Base-by-base conservation (phyloP, 78 protist genomes). In the Isochrysis galbana region DNA sequence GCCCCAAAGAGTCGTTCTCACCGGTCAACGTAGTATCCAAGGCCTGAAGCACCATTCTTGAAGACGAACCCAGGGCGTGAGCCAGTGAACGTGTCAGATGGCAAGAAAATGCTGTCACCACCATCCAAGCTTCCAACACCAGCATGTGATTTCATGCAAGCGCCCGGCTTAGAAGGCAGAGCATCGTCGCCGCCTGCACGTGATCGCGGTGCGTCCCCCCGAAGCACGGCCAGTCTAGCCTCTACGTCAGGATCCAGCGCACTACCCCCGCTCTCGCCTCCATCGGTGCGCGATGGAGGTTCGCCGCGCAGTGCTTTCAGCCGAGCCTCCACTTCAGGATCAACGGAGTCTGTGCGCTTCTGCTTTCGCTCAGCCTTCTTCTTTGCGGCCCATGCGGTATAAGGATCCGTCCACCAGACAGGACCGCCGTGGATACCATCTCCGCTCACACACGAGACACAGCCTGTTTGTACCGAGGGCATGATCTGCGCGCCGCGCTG, bases 401-500 rank as follows among this genome's bases (percentile, higher is more conserved):
- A 41, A 44, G 86, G 86, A n/a, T 77, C 86, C 48, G 86, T 77
- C 86, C 86, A 77, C 86, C 86, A 77, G 14, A 77, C 48, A 0
- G 86, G 86, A 23, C 86, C 86, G 45, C 86, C 86, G 47, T 77
- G 7, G 86, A 77, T 77, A 17, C 86, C 86, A 90, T 92, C 94
- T 91, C 94, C 87, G 29, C 91, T 87, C 11, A 90, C 94, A 47
- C 94, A 92, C 77, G 90, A 80, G 48, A 92, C 90, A 69, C 94
- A 92, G 36, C 94, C 94, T 0, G 91, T 92, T 34, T 11, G 14
- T 2, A 72, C 88, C 34, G 77, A 34, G 25, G 94, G 94, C 41
- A 51, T 42, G 55, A 92, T 70, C 91, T 92, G 90, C 25, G 86
- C 91, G 14, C 48, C 77, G 17, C 90, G 91, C 74, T 86, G 55